A percentile compares a stretch with the other conserved stretches of the same genome.
Evolutionary conservation across 2,329 filamentous ascomycete genomes (phyloP).

Genomic region (Claviceps pusilla): DNA sequence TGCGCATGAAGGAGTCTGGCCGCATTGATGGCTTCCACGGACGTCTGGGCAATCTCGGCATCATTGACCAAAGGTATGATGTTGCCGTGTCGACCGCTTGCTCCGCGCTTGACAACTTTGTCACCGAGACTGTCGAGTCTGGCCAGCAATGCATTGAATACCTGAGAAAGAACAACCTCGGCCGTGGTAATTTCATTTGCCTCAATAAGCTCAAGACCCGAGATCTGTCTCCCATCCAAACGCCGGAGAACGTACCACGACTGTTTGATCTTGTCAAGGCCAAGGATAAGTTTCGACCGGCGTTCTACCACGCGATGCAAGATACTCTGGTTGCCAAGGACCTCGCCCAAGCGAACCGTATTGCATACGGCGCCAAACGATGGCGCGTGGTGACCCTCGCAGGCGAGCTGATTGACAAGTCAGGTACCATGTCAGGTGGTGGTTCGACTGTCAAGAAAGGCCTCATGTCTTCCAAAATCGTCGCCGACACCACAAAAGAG

Average conservation of each 20-base stretch:
- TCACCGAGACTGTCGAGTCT: conserved; percentile 88
- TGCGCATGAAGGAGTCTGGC: conserved; percentile 90
- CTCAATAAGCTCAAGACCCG: conserved; percentile 71
- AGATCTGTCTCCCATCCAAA: conserved; percentile 66
- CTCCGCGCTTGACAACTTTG: conserved; percentile 81
- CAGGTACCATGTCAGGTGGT: conserved; percentile 96
- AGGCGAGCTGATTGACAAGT: conserved; percentile 92
- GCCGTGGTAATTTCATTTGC: conserved; percentile 91
- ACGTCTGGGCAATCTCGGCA: conserved; percentile 80
- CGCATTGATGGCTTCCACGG: conserved; percentile 96
- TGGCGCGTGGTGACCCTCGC: conserved; percentile 95
- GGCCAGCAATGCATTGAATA: conserved; percentile 98
- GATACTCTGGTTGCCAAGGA: conserved; percentile 90
- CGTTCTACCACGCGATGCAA: conserved; percentile 90
- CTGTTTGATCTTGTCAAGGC: conserved; percentile 85
- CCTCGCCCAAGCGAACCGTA: conserved; percentile 88
- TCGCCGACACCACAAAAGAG: conserved; percentile 74
- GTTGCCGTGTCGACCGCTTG: conserved; percentile 97
- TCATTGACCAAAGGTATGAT: conserved; percentile 88
- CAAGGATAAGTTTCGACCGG: conserved; percentile 73
- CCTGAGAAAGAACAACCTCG: conserved; percentile 90
- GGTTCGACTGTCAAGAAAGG: conserved; percentile 81
- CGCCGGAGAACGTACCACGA: conserved; percentile 80
- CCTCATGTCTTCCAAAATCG: conserved; percentile 90
- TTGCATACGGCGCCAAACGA: conserved; percentile 82